A percentile compares a stretch with the other conserved stretches of the same genome.
These are phyloP conservation scores for Diaporthe vexans DNA, from an alignment of 2,329 filamentous ascomycete species.

Conservation along the genomic window DNA sequence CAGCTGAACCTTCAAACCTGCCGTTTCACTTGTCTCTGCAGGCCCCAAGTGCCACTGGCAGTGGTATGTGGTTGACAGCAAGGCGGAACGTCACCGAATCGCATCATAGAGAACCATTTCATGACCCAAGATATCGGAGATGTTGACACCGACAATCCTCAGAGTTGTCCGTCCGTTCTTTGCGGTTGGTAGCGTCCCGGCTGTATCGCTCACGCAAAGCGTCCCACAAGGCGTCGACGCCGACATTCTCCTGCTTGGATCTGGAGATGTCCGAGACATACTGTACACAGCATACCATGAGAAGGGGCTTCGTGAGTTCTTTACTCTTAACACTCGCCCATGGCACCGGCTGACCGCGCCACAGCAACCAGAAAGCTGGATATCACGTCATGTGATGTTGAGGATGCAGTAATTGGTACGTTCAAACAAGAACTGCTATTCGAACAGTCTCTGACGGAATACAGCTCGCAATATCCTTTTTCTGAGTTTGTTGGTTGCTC, in stretches of 20 bases:
- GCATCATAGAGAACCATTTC: neutral
- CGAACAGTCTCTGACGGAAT: slow-evolving; percentile 30
- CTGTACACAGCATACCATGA: slow-evolving; percentile 66
- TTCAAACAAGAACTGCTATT: neutral
- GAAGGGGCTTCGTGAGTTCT: slow-evolving; percentile 51
- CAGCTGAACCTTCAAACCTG: too few relatives aligned
- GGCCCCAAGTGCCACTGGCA: too few relatives aligned
- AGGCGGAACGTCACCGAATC: neutral
- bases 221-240: slow-evolving; percentile 65
- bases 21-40: too few relatives aligned
- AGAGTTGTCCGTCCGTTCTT: slow-evolving; percentile 55
- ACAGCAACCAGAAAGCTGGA: slow-evolving; percentile 60
- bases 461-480: slow-evolving; percentile 69
- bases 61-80: too few relatives aligned
- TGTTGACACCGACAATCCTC: slow-evolving; percentile 55
- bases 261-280: slow-evolving; percentile 69
- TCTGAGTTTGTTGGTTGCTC: slow-evolving; percentile 64
- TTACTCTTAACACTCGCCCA: accelerated
- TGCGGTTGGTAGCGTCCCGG: slow-evolving; percentile 68
- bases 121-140: slow-evolving; percentile 37
- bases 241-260: slow-evolving; percentile 66
- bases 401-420: slow-evolving; percentile 65
- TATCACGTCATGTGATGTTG: slow-evolving; percentile 69
- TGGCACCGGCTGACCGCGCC: slow-evolving; percentile 43
- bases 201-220: slow-evolving; percentile 61